Conservation (phyloP, 208 protist species). For the Acanthamoeba castellanii region DNA sequence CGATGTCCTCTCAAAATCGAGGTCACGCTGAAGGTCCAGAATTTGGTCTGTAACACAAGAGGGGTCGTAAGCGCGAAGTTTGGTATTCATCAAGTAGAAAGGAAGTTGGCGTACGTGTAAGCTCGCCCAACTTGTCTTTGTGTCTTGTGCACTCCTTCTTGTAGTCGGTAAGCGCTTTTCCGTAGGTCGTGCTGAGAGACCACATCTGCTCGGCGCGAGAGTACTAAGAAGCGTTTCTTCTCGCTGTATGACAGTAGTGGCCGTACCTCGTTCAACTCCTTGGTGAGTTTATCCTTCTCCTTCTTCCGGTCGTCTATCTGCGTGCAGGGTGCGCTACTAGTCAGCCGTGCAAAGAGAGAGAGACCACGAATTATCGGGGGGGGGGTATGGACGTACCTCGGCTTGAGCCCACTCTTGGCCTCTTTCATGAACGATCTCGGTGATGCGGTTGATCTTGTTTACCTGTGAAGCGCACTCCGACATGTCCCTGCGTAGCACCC, state of each 20-base stretch:
- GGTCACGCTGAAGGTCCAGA: not conserved
- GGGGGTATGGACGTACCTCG: not conserved
- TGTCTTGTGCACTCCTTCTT: not conserved
- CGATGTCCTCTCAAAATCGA: not conserved
- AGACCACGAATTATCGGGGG: not conserved
- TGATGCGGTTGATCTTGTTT: not conserved
- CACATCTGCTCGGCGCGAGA: not conserved
- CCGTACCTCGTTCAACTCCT: not conserved
- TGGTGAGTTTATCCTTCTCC: not conserved
- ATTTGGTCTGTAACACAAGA: not conserved
- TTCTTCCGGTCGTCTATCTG: not conserved
- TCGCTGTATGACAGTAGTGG: not conserved
- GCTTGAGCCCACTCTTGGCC: not conserved
- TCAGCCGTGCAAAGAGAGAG: no score
- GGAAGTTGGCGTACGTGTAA: not conserved
- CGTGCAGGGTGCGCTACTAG: no score
- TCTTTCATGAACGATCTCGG: not conserved
- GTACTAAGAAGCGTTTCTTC: not conserved
- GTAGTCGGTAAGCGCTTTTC: not conserved
- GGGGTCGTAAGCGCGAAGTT: not conserved
- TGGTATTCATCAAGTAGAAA: no score
- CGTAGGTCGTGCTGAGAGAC: not conserved
- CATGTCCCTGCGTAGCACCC: not conserved
- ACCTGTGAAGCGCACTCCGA: not conserved
- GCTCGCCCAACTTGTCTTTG: not conserved